Conservation (phyloP, 2,329 filamentous ascomycete genomes). For the Aspergillus calidoustus region DNA sequence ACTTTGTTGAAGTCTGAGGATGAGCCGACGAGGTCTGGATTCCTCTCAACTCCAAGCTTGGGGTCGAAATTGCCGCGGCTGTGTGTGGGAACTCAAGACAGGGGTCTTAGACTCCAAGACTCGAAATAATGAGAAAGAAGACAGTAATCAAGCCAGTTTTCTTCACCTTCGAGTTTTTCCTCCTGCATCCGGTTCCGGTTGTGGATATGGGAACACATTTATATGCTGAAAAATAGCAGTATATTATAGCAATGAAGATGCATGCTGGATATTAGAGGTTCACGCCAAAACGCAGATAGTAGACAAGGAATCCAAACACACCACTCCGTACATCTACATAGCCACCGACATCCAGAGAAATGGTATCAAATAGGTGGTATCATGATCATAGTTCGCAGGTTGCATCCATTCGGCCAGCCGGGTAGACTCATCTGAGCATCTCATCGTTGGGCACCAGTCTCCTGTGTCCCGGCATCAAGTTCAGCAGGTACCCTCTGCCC, state of each 20-base stretch:
- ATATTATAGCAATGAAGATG: too few relatives aligned
- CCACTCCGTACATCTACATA: neutral
- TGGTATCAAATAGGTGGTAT: neutral
- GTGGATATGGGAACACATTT: neutral
- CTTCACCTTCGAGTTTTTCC: too few relatives aligned
- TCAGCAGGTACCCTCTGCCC: slow-evolving; percentile 2
- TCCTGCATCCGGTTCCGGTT: neutral
- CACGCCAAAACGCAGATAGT: neutral
- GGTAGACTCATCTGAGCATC: neutral
- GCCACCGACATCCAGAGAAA: neutral
- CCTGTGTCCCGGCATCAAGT: neutral
- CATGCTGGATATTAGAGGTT: neutral
- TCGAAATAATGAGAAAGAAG: too few relatives aligned
- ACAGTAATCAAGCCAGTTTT: too few relatives aligned
- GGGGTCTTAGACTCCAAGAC: too few relatives aligned
- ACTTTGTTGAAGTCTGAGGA: too few relatives aligned
- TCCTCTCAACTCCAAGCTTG: too few relatives aligned
- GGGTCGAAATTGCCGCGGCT: too few relatives aligned
- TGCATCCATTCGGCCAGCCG: neutral
- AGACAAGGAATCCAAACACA: neutral
- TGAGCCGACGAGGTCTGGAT: too few relatives aligned
- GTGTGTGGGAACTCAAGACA: too few relatives aligned
- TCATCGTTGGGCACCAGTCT: neutral
- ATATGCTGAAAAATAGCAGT: too few relatives aligned
- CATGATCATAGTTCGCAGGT: neutral